phyloP scores from a whole-genome alignment of 768 basidiomycete genomes.

The Chlorophyllum brunneum region DNA sequence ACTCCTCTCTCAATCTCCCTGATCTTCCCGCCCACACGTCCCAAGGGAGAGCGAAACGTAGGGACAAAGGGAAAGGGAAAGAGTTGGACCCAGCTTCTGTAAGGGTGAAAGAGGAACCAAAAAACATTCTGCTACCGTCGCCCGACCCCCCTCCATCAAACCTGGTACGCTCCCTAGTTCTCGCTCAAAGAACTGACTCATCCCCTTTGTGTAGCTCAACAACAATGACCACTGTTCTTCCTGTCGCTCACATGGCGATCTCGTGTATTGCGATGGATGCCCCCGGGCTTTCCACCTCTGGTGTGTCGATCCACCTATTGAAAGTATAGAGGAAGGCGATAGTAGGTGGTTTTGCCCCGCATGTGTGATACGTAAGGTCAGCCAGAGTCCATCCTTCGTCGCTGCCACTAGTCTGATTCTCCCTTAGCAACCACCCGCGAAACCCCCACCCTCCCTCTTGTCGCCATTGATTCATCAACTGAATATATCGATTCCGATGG shows the following conservation, averaged over 20 bases:
- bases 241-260: constrained; percentile 75
- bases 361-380: constrained; percentile 65
- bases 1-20: constrained; percentile 42
- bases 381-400: constrained; percentile 19
- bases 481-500: constrained; percentile 65
- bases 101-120: constrained; percentile 52
- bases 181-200: constrained; percentile 11
- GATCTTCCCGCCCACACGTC: constrained; percentile 26
- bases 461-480: constrained; percentile 70
- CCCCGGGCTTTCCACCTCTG: constrained; percentile 93
- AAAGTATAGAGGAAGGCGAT: constrained; percentile 81
- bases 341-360: constrained; percentile 79
- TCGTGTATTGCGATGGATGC: constrained; percentile 97
- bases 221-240: constrained; percentile 88
- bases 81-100: constrained; percentile 36
- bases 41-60: constrained; percentile 33
- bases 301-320: constrained; percentile 96
- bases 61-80: constrained; percentile 55
- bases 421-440: constrained; percentile 61
- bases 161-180: constrained; percentile 31
- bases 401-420: constrained; percentile 17
- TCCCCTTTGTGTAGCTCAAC: constrained; percentile 31
- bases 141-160: constrained; percentile 40
- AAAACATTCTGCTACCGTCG: constrained; percentile 33
- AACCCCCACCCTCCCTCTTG: constrained; percentile 63